Conservation (phyloP, 306 rosid genomes). For the Acmispon strigosus region DNA sequence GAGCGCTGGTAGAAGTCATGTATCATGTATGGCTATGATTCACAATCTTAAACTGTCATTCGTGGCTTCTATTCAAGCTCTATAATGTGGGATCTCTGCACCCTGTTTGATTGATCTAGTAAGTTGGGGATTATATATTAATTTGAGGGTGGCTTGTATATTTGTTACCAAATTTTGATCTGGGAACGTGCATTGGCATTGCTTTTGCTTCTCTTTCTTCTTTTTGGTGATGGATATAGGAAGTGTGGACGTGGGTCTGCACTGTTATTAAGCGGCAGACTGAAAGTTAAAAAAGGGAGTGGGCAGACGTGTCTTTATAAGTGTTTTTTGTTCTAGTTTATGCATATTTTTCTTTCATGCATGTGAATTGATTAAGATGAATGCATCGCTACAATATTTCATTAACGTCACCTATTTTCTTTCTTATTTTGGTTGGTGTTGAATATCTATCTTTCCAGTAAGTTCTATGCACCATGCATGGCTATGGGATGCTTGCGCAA, state of each 20-base stretch:
- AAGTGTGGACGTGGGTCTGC: background rate
- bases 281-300: background rate
- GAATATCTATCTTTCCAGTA: background rate
- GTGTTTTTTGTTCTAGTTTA: background rate
- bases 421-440: background rate
- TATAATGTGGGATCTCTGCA: background rate
- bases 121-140: no score
- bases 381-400: background rate
- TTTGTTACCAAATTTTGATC: no score
- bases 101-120: background rate
- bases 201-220: no score
- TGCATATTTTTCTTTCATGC: background rate
- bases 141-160: no score
- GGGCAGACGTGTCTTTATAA: background rate
- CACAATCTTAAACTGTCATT: background rate
- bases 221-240: no score
- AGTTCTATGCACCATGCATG: background rate
- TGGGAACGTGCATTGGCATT: no score
- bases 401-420: background rate
- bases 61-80: background rate
- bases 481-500: background rate
- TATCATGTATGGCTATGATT: background rate
- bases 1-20: slow-evolving; percentile 10
- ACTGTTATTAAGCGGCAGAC: background rate
- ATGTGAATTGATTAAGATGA: background rate